Conservation (phyloP, 768 basidiomycete species). For the Tricholoma bakamatsutake region DNA sequence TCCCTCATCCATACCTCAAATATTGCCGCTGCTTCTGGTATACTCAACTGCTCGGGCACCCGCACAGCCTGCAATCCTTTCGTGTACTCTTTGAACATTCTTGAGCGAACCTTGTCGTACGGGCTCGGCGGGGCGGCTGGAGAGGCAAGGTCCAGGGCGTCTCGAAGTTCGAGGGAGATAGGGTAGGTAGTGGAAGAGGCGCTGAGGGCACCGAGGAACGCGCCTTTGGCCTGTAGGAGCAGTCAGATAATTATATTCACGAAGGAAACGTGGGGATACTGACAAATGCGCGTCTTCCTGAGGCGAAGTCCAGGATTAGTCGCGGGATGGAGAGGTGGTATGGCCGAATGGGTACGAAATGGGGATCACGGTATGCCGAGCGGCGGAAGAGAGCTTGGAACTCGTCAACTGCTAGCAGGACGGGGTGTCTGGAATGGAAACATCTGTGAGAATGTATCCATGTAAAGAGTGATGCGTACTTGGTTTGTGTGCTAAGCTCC, state of each 20-base stretch:
- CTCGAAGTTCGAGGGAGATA: constrained; percentile 56
- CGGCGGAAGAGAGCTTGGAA: constrained; percentile 74
- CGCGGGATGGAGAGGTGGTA: constrained; percentile 79
- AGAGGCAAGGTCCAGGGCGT: constrained; percentile 45
- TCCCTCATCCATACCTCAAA: constrained; percentile 75
- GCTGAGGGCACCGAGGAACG: constrained; percentile 66
- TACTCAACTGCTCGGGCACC: constrained; percentile 51
- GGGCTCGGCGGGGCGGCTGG: constrained; percentile 33
- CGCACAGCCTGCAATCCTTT: constrained; percentile 35
- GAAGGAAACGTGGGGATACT: constrained; percentile 21
- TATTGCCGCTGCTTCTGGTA: constrained; percentile 66
- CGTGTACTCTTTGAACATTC: constrained; percentile 45
- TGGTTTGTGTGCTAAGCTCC: constrained; percentile 57
- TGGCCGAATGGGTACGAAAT: constrained; percentile 60
- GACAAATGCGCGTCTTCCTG: constrained; percentile 66
- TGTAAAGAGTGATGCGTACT: constrained; percentile 35
- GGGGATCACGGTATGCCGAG: constrained; percentile 68
- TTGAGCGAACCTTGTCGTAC: constrained; percentile 46
- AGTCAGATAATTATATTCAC: background rate
- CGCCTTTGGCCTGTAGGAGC: constrained; percentile 52
- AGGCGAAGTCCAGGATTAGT: constrained; percentile 69
- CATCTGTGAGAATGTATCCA: background rate
- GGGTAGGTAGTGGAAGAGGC: constrained; percentile 52
- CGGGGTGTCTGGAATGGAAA: constrained; percentile 49
- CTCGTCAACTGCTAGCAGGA: constrained; percentile 83